Evolutionary conservation across 805 yeast species (phyloP).

Genomic region (Barnettozyma populi): DNA sequence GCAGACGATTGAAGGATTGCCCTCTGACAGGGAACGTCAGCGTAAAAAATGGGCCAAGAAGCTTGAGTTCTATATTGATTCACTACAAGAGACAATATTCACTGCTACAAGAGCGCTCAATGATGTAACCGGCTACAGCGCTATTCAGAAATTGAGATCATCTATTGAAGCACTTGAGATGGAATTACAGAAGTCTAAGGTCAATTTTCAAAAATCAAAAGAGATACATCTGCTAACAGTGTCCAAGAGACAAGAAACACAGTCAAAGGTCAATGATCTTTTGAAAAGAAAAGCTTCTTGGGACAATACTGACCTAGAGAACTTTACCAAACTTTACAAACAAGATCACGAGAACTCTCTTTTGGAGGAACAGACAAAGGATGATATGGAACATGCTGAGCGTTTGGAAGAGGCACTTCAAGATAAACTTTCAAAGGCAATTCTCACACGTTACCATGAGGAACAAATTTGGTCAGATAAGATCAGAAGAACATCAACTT

Average conservation of each 20-base stretch:
- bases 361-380: slow-evolving; percentile 47
- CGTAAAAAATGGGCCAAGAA: slow-evolving; percentile 38
- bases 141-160: slow-evolving; percentile 65
- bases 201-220: slow-evolving; percentile 44
- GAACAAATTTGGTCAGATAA: slow-evolving; percentile 98
- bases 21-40: slow-evolving; percentile 39
- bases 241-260: slow-evolving; percentile 59
- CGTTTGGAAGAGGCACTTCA: slow-evolving; percentile 61
- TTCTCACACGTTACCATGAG: slow-evolving; percentile 86
- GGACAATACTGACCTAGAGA: slow-evolving; percentile 72
- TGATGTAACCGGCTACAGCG: slow-evolving; percentile 86
- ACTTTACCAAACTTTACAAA: slow-evolving; percentile 76
- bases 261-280: slow-evolving; percentile 80
- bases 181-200: slow-evolving; percentile 43
- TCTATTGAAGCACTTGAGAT: slow-evolving; percentile 53
- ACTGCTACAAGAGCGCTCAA: slow-evolving; percentile 68
- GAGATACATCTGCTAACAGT: slow-evolving; percentile 53
- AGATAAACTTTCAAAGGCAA: slow-evolving; percentile 63
- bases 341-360: slow-evolving; percentile 73
- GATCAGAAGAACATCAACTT: slow-evolving; percentile 87
- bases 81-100: slow-evolving; percentile 50
- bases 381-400: slow-evolving; percentile 49
- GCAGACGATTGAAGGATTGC: slow-evolving; percentile 31
- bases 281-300: slow-evolving; percentile 81
- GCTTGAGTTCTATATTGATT: slow-evolving; percentile 45